phyloP scores from a whole-genome alignment of 371 early-diverging fungal species.

The Sanchytrium tribonematis region DNA sequence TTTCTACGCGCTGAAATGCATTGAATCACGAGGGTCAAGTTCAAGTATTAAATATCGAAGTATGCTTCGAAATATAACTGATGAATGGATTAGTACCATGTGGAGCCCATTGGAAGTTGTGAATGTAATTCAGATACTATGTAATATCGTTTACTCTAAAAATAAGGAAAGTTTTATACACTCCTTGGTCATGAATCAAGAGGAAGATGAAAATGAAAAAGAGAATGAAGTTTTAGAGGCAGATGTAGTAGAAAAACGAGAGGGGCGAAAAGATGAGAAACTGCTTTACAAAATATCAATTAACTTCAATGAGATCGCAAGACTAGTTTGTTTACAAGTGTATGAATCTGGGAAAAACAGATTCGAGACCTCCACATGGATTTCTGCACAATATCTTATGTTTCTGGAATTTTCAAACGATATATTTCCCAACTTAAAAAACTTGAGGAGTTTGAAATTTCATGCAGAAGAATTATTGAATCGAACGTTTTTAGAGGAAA shows the following conservation, averaged over 20 bases:
- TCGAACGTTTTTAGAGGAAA: not conserved
- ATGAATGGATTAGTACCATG: not conserved
- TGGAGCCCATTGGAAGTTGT: not conserved
- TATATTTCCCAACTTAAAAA: slow-evolving; percentile 1
- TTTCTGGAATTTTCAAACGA: not conserved
- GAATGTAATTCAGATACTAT: not conserved
- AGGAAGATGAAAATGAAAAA: too few relatives aligned
- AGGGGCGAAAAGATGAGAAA: not conserved
- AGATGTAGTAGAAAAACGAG: not conserved
- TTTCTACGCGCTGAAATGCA: not conserved
- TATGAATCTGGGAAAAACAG: not conserved
- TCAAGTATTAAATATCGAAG: not conserved
- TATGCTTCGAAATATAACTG: not conserved
- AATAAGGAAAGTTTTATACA: not conserved
- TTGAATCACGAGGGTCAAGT: too few relatives aligned
- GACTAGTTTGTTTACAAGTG: not conserved
- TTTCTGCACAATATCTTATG: not conserved
- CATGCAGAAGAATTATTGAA: not conserved
- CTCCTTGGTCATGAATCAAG: not conserved
- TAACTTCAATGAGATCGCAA: not conserved
- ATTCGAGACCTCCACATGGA: not conserved
- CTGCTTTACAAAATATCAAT: not conserved
- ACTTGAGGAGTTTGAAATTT: not conserved
- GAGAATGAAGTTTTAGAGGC: too few relatives aligned
- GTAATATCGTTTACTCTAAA: not conserved